Conservation (phyloP, 306 rosid genomes). For the Neltuma alba region DNA sequence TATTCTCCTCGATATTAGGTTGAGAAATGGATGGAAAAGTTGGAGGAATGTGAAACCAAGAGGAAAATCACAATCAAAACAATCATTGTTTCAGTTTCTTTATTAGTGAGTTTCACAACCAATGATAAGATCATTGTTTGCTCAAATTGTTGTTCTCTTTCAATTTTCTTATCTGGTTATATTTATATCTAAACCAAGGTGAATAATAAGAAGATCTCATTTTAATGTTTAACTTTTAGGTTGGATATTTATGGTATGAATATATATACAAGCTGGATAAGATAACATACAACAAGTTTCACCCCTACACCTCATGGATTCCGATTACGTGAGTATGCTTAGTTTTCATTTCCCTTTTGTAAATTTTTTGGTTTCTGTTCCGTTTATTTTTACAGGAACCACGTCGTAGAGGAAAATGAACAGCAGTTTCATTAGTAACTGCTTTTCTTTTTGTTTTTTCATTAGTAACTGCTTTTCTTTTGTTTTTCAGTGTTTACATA, state of each 20-base stretch:
- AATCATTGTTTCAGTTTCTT: constrained; percentile 62
- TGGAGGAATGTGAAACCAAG: constrained; percentile 88
- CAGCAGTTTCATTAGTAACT: neutral
- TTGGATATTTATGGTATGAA: constrained; percentile 95
- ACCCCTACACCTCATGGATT: constrained; percentile 99
- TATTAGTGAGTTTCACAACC: constrained; percentile 64
- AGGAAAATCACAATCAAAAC: constrained; percentile 84
- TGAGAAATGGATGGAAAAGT: constrained; percentile 96
- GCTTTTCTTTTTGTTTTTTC: constrained; percentile 10
- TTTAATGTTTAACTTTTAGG: constrained; percentile 52
- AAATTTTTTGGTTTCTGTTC: constrained; percentile 11
- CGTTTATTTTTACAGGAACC: constrained; percentile 14
- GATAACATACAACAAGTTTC: constrained; percentile 82
- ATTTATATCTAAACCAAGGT: constrained; percentile 23
- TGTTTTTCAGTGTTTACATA: constrained; percentile 77
- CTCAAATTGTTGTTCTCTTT: constrained; percentile 20
- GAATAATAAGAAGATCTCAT: constrained; percentile 20
- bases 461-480: constrained; percentile 18
- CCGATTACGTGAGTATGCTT: constrained; percentile 83
- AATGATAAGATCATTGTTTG: constrained; percentile 16
- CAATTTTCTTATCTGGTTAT: neutral
- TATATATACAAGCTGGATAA: constrained; percentile 93
- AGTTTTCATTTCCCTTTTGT: constrained; percentile 21
- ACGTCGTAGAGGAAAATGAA: constrained; percentile 1
- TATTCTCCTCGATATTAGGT: constrained; percentile 55